These are phyloP conservation scores for Onygenales sp. DNA, from an alignment of 2,329 filamentous ascomycete species.

Conservation along the genomic window DNA sequence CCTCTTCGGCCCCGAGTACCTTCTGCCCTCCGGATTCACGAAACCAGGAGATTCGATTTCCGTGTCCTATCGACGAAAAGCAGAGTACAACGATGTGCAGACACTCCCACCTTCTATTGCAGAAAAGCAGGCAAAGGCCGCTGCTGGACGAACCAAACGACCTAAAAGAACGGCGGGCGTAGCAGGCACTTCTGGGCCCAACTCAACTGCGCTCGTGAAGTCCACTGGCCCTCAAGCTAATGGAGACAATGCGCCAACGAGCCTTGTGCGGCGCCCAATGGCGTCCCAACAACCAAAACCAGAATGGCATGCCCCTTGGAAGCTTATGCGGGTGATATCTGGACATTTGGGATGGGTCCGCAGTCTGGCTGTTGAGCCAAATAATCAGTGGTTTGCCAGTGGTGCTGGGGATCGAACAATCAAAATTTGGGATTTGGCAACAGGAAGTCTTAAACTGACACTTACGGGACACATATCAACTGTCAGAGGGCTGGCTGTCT, in stretches of 20 bases:
- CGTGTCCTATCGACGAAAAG: constrained; percentile 36
- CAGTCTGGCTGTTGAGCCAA: constrained; percentile 80
- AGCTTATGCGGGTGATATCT: constrained; percentile 93
- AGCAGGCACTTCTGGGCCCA: constrained; percentile 32
- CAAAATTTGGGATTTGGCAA: constrained; percentile 96
- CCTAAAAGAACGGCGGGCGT: constrained; percentile 50
- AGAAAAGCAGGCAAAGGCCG: constrained; percentile 62
- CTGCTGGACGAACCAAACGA: constrained; percentile 56
- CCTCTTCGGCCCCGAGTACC: constrained; percentile 39
- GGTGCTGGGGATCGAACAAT: constrained; percentile 93
- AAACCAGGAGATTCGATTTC: constrained; percentile 31
- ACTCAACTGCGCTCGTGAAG: constrained; percentile 47
- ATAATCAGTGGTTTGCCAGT: constrained; percentile 95
- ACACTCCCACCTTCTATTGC: constrained; percentile 69
- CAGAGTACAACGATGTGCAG: constrained; percentile 68
- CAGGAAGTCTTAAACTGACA: constrained; percentile 72
- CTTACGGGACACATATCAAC: constrained; percentile 92
- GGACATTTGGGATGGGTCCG: constrained; percentile 95
- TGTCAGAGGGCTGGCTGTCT: constrained; percentile 84
- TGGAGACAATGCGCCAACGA: constrained; percentile 43
- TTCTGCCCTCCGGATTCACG: constrained; percentile 34
- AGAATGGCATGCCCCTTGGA: constrained; percentile 97
- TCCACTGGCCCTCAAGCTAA: constrained; percentile 14
- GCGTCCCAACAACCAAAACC: constrained; percentile 61
- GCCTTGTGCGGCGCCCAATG: constrained; percentile 54